These are phyloP conservation scores for Dalbergia cultrata DNA, from an alignment of 306 rosid genomes.

Conservation along the genomic window DNA sequence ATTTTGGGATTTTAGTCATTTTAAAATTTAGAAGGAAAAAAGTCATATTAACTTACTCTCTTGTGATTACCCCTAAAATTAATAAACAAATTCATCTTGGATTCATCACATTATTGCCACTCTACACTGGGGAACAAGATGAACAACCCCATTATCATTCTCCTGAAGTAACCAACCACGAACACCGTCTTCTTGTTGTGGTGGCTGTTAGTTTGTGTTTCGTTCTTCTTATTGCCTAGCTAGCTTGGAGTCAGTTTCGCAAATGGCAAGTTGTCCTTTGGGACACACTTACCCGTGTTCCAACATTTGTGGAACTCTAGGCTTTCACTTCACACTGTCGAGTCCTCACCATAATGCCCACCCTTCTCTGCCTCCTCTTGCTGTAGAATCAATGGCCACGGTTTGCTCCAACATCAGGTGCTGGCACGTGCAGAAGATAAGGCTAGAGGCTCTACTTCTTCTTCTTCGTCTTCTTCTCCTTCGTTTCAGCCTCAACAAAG, in stretches of 20 bases:
- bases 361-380: constrained; percentile 55
- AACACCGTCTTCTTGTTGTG: not conserved
- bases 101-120: not conserved
- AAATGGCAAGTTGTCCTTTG: constrained; percentile 71
- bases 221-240: not conserved
- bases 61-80: not conserved
- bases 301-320: constrained; percentile 48
- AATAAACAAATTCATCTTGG: constrained; percentile 8
- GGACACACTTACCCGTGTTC: constrained; percentile 55
- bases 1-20: too few relatives aligned
- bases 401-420: constrained; percentile 58
- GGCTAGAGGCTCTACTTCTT: constrained; percentile 49
- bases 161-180: not conserved
- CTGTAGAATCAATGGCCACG: constrained; percentile 47
- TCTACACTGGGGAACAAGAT: not conserved
- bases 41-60: too few relatives aligned
- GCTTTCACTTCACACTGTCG: constrained; percentile 39
- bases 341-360: constrained; percentile 45
- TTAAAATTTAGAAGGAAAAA: too few relatives aligned
- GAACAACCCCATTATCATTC: not conserved
- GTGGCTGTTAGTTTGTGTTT: too few relatives aligned
- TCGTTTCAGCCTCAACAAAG: constrained; percentile 62
- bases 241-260: not conserved
- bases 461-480: constrained; percentile 42
- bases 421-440: constrained; percentile 82